These are phyloP conservation scores for Suillus hirtellus DNA, from an alignment of 768 basidiomycete species.

Conservation along the genomic window DNA sequence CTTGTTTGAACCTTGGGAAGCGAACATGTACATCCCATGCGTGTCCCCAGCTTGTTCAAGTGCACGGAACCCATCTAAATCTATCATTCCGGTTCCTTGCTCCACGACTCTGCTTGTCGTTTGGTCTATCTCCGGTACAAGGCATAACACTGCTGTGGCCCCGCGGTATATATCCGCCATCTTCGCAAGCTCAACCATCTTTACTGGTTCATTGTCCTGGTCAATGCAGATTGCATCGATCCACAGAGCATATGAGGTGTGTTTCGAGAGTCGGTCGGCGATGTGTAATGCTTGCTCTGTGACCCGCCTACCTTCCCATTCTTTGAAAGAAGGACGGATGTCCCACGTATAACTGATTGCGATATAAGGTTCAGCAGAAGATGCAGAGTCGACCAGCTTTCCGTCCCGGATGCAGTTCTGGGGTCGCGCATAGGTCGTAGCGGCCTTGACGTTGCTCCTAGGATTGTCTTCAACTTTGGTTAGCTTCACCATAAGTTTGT, in stretches of 20 bases:
- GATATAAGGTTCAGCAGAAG: conserved; percentile 8
- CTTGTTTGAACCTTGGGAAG: conserved; percentile 8
- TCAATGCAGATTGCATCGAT: conserved; percentile 11
- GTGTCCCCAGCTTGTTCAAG: conserved; percentile 10
- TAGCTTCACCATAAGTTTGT: conserved; percentile 1
- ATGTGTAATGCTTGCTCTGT: conserved; percentile 11
- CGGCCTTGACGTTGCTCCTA: neutral
- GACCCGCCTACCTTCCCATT: conserved; percentile 11
- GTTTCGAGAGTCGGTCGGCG: conserved; percentile 10
- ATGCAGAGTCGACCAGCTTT: conserved; percentile 10
- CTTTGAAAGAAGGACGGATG: conserved; percentile 5
- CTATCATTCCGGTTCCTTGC: conserved; percentile 6
- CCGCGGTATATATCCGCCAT: conserved; percentile 12
- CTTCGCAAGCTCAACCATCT: conserved; percentile 4
- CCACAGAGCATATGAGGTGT: conserved; percentile 11
- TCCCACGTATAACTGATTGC: conserved; percentile 10
- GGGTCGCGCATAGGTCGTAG: conserved; percentile 5
- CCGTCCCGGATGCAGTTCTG: conserved; percentile 10
- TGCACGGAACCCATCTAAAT: conserved; percentile 9
- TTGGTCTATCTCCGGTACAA: conserved; percentile 8
- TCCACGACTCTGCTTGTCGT: conserved; percentile 6
- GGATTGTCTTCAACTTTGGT: conserved; percentile 8
- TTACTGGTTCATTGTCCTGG: conserved; percentile 6
- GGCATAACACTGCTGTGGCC: conserved; percentile 9
- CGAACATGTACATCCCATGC: conserved; percentile 13